Conservation (phyloP, 768 basidiomycete species). For the Agaricus bisporus region DNA sequence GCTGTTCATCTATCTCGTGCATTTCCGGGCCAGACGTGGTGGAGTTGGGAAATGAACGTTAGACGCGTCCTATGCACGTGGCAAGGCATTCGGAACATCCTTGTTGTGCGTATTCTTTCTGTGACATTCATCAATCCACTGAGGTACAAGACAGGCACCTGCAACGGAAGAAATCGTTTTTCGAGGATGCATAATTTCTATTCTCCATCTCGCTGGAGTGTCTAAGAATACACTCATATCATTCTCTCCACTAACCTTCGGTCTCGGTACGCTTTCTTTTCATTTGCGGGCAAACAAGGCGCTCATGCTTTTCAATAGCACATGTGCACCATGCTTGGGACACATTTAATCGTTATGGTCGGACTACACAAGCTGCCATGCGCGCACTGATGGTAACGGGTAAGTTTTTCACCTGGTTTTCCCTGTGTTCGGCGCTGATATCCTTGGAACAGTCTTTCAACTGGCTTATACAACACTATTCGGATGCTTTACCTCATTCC, state of each 20-base stretch:
- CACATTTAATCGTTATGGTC: constrained; percentile 67
- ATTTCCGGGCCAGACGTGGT: constrained; percentile 52
- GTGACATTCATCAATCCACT: background rate
- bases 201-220: constrained; percentile 62
- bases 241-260: constrained; percentile 81
- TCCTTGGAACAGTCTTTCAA: constrained; percentile 62
- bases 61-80: constrained; percentile 38
- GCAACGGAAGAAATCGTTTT: constrained; percentile 93
- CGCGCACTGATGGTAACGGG: constrained; percentile 51
- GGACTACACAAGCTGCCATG: constrained; percentile 56
- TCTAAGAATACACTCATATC: constrained; percentile 61
- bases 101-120: constrained; percentile 26
- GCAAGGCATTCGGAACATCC: constrained; percentile 68
- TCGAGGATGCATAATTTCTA: constrained; percentile 73
- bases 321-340: constrained; percentile 94
- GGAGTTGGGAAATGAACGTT: constrained; percentile 37
- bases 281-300: background rate
- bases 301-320: constrained; percentile 38
- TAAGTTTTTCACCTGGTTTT: constrained; percentile 24
- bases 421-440: background rate
- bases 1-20: constrained; percentile 36
- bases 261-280: constrained; percentile 53
- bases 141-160: constrained; percentile 52
- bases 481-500: constrained; percentile 80
- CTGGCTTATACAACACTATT: constrained; percentile 88